Base-by-base conservation (phyloP, 2,329 filamentous ascomycete genomes). In the Xylariaceae sp. region DNA sequence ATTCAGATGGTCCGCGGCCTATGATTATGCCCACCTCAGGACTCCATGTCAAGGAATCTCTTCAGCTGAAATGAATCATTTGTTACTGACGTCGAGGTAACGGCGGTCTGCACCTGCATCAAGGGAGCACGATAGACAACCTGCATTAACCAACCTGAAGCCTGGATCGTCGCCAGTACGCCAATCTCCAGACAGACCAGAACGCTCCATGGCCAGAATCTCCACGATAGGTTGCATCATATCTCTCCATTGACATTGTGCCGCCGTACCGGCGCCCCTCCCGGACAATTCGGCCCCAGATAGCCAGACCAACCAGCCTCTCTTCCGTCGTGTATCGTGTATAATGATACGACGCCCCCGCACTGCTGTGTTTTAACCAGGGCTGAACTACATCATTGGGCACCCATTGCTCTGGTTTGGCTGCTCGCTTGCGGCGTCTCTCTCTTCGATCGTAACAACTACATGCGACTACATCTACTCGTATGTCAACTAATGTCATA, bases 201-300 rank as follows among this genome's bases (percentile, higher is more conserved):
- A 35, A 48, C 44, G 51, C 59, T 51, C 52, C 42, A 15, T 52
- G 17, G 37, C 42, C 42, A 34, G 49, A 48, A 57, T 55, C 34
- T 50, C 37, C 17, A 45, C 51, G 34, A 47, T 51, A 56, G 49
- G 61, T 63, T 62, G 62, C 59, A 62, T 63, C 59, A 62, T 62
- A 53, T 55, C 57, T 62, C 59, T 50, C 56, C 59, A 55, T 52
- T 47, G 48, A 51, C 23, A 30, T 30, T n/a, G 51, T 34, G 45
- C 30, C 15, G 15, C 30, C 39, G 55, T 8, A 18, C 7, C 15
- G 47, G 13, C 58, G 39, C 55, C 59, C 61, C 56, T 54, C 59
- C 56, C 59, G 55, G 52, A 50, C 45, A 34, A 47, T 49, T 56
- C 58, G 56, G 58, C 52, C 50, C 51, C 35, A 35, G 45, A 51